These are phyloP conservation scores for Allantophomopsis lycopodina DNA, from an alignment of 2,329 filamentous ascomycete genomes.

Conservation along the genomic window DNA sequence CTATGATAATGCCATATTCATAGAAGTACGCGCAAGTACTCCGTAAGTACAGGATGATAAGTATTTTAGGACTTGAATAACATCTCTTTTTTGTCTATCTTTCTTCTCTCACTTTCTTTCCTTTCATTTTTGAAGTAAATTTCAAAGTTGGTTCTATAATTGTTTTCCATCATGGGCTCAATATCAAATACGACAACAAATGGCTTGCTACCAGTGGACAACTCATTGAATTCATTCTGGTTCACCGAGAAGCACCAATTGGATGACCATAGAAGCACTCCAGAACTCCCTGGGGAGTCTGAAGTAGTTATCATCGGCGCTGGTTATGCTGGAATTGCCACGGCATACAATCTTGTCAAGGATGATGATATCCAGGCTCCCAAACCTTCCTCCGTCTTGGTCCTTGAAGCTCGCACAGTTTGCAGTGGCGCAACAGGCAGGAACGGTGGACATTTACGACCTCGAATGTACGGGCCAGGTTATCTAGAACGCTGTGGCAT, in stretches of 20 bases:
- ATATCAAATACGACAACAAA: too few relatives aligned
- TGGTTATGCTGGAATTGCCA: constrained; percentile 8
- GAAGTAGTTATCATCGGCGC: constrained; percentile 14
- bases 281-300: constrained; percentile 5
- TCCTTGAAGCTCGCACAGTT: constrained; percentile 24
- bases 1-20: too few relatives aligned
- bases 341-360: constrained; percentile 15
- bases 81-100: too few relatives aligned
- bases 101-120: too few relatives aligned
- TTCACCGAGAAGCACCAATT: constrained; percentile 5
- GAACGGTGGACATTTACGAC: constrained; percentile 29
- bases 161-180: too few relatives aligned
- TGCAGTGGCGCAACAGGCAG: constrained; percentile 29
- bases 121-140: too few relatives aligned
- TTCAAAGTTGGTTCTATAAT: too few relatives aligned
- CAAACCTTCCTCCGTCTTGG: constrained; percentile 15
- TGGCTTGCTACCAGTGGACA: too few relatives aligned
- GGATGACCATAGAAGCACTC: constrained; percentile 7
- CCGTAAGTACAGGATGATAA: too few relatives aligned
- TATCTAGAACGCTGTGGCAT: constrained; percentile 19
- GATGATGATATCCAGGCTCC: constrained; percentile 7
- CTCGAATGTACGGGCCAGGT: constrained; percentile 22
- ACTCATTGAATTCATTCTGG: constrained; percentile 4
- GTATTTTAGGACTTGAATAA: too few relatives aligned
- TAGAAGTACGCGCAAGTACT: too few relatives aligned